Base-by-base conservation (phyloP, 2,329 filamentous ascomycete species). In the Pseudodiploospora longispora region DNA sequence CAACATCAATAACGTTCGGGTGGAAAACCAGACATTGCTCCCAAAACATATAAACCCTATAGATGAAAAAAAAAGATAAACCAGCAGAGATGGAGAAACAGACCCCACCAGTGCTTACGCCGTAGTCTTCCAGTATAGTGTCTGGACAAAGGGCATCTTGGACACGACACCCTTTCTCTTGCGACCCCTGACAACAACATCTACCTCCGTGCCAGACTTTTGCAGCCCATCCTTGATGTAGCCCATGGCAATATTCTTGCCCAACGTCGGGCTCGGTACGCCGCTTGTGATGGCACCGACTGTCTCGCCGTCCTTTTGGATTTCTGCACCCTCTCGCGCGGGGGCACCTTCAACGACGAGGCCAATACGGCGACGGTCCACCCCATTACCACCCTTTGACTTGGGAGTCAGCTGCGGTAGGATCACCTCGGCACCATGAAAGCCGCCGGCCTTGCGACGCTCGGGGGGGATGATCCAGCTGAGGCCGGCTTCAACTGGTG, bases 211-310 rank as follows among this genome's bases (percentile, higher is more conserved):
- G 8, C 88, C 89, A 30, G 78, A 74, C 75, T 94, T 94, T 64
- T 95, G 87, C 61, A 83, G 68, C 0, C 87, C 87, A 50, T 86
- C 81, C 65, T 81, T 80, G 59, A 96, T 74, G 60, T 95, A 95
- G 0, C 83, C 93, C 93, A 98, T 98, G 45, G 91, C 89, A 50
- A 98, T 91, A 64, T 97, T 96, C 71, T 85, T 85, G 51, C 83
- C 82, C 39, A 96, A 69, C 0, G 84, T 87, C 3, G 93, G 93
- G 59, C 85, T 90, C 1, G 93, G 93, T 52, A 88, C 87, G 10
- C 93, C 93, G 54, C 87, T 95, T 5, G 93, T 98, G 50, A 98
- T 74, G 32, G 72, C 75, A 10, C 93, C 93, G 44, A 97, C 75
- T 54, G 78, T 77, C 54, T 83, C 67, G 30, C 79, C 80, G 5